Evolutionary conservation across 768 basidiomycete genomes (phyloP).

Genomic region (Mycena amicta): DNA sequence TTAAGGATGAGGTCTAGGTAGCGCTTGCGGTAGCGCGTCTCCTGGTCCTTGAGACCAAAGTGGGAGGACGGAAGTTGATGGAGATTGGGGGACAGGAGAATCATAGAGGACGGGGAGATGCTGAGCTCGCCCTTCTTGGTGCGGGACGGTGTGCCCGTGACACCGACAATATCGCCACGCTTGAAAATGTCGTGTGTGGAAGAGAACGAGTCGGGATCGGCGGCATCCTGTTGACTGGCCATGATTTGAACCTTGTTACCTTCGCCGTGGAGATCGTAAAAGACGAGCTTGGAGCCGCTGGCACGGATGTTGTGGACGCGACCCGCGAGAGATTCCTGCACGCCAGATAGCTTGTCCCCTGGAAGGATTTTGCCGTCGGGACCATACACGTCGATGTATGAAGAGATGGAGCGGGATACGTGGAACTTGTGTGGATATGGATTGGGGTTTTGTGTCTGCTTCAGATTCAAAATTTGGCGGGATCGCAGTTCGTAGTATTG

Average conservation of each 20-base stretch:
- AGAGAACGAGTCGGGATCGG: conserved; percentile 64
- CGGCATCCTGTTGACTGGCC: conserved; percentile 83
- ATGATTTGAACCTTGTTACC: conserved; percentile 94
- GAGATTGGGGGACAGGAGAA: conserved; percentile 92
- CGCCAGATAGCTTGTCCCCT: conserved; percentile 64
- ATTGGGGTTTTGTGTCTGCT: conserved; percentile 82
- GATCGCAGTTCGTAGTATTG: conserved; percentile 97
- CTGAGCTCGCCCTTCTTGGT: conserved; percentile 96
- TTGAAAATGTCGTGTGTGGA: conserved; percentile 83
- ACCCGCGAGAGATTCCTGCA: conserved; percentile 75
- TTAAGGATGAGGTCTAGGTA: conserved; percentile 98
- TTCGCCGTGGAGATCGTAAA: conserved; percentile 94
- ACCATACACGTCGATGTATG: conserved; percentile 77
- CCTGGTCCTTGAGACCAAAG: conserved; percentile 96
- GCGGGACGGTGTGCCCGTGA: conserved; percentile 84
- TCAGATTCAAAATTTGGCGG: conserved; percentile 82
- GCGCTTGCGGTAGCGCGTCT: conserved; percentile 96
- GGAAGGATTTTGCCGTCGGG: conserved; percentile 66
- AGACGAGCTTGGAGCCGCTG: conserved; percentile 80
- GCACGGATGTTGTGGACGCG: conserved; percentile 89
- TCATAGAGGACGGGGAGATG: conserved; percentile 77
- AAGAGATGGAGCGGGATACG: conserved; percentile 73
- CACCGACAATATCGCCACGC: conserved; percentile 95
- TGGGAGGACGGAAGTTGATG: conserved; percentile 93
- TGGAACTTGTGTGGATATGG: conserved; percentile 99